Conservation (phyloP, 768 basidiomycete genomes). For the Lentinula boryana region DNA sequence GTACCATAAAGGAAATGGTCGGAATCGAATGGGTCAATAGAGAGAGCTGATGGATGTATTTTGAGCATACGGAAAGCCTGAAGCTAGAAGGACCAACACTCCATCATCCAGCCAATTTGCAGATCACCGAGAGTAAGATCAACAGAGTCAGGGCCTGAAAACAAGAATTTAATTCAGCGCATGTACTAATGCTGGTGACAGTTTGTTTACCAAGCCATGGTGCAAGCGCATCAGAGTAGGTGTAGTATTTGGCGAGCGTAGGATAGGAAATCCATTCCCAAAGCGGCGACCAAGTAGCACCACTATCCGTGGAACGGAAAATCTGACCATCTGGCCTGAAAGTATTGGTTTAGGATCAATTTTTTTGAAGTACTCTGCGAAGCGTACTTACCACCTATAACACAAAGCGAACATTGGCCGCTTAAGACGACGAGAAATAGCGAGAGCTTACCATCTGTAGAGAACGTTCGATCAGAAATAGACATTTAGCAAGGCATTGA, state of each 20-base stretch:
- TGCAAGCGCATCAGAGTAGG: constrained; percentile 47
- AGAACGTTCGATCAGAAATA: too few relatives aligned
- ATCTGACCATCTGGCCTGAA: constrained; percentile 56
- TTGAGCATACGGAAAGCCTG: neutral
- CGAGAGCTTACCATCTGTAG: neutral
- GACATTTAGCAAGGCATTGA: too few relatives aligned
- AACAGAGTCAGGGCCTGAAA: constrained; percentile 28
- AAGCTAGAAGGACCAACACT: constrained; percentile 27
- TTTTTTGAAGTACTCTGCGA: neutral
- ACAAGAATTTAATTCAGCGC: neutral
- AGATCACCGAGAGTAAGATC: constrained; percentile 35
- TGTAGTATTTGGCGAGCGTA: constrained; percentile 24
- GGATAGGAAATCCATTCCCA: constrained; percentile 38
- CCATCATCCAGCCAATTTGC: constrained; percentile 73
- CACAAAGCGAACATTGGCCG: neutral
- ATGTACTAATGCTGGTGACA: neutral
- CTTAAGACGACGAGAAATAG: neutral
- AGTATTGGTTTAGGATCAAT: neutral
- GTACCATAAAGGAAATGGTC: constrained; percentile 60
- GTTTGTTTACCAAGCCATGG: constrained; percentile 45
- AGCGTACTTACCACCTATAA: neutral
- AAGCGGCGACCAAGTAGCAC: constrained; percentile 50
- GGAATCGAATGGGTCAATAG: constrained; percentile 62
- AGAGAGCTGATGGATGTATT: constrained; percentile 28
- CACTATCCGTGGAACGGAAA: constrained; percentile 53